Evolutionary conservation across 441 rosid genomes (phyloP).

Genomic region (Gossypium lobatum): DNA sequence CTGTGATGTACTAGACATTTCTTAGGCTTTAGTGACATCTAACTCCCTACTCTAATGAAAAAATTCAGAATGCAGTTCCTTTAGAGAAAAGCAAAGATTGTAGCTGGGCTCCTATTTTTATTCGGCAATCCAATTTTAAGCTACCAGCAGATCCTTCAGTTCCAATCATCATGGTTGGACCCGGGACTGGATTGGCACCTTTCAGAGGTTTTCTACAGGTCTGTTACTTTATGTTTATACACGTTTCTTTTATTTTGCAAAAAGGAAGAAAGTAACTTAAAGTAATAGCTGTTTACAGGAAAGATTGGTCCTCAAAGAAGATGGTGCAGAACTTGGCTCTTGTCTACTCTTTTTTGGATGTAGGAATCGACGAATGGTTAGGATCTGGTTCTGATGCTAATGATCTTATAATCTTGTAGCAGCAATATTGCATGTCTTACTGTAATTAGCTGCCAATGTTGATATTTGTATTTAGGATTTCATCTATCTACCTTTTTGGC

Average conservation of each 20-base stretch:
- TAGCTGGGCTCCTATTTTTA: slow-evolving; percentile 54
- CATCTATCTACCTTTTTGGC: slow-evolving; percentile 21
- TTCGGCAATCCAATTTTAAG: slow-evolving; percentile 56
- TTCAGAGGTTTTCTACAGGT: slow-evolving; percentile 71
- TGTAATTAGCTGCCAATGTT: background rate
- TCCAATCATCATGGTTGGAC: slow-evolving; percentile 62
- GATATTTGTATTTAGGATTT: slow-evolving; percentile 33
- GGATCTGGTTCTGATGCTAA: slow-evolving; percentile 10
- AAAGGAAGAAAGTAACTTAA: background rate
- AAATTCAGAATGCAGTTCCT: slow-evolving; percentile 58
- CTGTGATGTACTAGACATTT: background rate
- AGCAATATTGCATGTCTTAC: background rate
- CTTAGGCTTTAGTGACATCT: slow-evolving; percentile 11
- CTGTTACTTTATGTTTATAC: background rate
- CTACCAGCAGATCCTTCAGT: slow-evolving; percentile 44
- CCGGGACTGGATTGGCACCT: slow-evolving; percentile 75
- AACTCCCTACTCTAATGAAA: background rate
- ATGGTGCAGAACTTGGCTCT: slow-evolving; percentile 48
- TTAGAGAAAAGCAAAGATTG: slow-evolving; percentile 50
- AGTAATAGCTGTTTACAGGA: slow-evolving; percentile 37
- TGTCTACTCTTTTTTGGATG: slow-evolving; percentile 61
- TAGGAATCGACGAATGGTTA: slow-evolving; percentile 57
- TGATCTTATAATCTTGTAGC: background rate
- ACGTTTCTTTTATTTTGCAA: background rate
- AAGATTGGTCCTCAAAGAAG: slow-evolving; percentile 50